phyloP scores from a whole-genome alignment of 257 asterid genomes.

The Nemophila menziesii region DNA sequence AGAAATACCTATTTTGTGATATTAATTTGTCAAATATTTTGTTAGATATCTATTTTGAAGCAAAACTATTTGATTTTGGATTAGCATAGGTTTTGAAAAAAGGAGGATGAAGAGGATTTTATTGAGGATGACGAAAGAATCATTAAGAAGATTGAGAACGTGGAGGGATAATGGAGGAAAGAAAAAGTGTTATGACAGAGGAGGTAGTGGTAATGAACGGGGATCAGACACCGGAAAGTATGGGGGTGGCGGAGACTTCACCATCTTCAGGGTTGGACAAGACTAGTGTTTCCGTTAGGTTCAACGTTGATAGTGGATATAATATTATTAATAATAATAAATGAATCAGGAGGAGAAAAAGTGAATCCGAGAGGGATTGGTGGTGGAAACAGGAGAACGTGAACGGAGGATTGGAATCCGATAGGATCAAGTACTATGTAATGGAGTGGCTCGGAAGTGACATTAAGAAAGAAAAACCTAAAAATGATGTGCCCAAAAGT shows the following conservation, averaged over 20 bases:
- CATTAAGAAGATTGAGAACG: conserved; percentile 27
- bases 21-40: conserved; percentile 74
- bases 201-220: conserved; percentile 49
- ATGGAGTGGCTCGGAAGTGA: conserved; percentile 98
- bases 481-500: too few species aligned
- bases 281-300: conserved; percentile 51
- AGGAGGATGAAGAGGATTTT: conserved; percentile 23
- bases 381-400: conserved; percentile 86
- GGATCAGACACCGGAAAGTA: conserved; percentile 49
- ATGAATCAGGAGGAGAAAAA: conserved; percentile 38
- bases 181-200: conserved; percentile 39
- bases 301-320: conserved; percentile 53
- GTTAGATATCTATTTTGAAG: conserved; percentile 59
- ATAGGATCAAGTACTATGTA: conserved; percentile 76
- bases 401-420: conserved; percentile 56
- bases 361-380: conserved; percentile 66
- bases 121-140: conserved; percentile 22
- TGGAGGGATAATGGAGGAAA: conserved; percentile 50
- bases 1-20: conserved; percentile 66
- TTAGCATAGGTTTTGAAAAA: conserved; percentile 55
- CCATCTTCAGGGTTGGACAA: conserved; percentile 47
- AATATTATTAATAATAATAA: conserved; percentile 19
- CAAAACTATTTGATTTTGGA: conserved; percentile 91
- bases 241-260: conserved; percentile 22
- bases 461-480: conserved; percentile 64